A percentile compares a stretch with the other conserved stretches of the same genome.
phyloP scores from a whole-genome alignment of 2,329 filamentous ascomycete genomes.

The Talaromyces amestolkiae region DNA sequence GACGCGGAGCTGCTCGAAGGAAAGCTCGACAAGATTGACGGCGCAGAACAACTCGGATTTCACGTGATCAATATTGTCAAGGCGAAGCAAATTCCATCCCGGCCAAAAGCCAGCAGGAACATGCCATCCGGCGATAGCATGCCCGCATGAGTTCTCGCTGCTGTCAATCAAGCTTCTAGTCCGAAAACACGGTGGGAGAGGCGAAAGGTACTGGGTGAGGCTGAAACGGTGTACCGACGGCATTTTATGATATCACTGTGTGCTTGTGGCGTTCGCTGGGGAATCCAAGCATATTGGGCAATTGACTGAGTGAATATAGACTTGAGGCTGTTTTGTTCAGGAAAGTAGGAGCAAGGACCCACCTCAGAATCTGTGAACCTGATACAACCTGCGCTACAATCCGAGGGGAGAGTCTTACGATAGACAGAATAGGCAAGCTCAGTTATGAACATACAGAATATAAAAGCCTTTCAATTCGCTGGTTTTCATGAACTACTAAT shows the following conservation, averaged over 20 bases:
- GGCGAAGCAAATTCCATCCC: conserved; percentile 29
- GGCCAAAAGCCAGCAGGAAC: not conserved
- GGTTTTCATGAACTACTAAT: no score
- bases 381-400: no score
- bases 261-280: not conserved
- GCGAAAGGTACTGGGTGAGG: not conserved
- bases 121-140: not conserved
- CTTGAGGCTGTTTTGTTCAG: not conserved
- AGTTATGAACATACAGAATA: no score
- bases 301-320: not conserved
- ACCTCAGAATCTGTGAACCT: no score
- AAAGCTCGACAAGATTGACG: conserved; percentile 73
- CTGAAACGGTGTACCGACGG: not conserved
- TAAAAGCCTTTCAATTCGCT: no score
- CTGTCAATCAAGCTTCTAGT: not conserved
- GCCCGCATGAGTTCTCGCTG: not conserved
- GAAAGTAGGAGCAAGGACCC: no score
- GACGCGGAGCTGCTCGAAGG: conserved; percentile 72
- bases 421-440: no score
- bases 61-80: conserved; percentile 57
- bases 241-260: not conserved
- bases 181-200: not conserved
- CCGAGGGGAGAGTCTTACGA: no score
- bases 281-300: not conserved
- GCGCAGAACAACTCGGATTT: conserved; percentile 70